Conservation (phyloP, 169 alveolate species). For the Pseudocohnilembus persalinus region DNA sequence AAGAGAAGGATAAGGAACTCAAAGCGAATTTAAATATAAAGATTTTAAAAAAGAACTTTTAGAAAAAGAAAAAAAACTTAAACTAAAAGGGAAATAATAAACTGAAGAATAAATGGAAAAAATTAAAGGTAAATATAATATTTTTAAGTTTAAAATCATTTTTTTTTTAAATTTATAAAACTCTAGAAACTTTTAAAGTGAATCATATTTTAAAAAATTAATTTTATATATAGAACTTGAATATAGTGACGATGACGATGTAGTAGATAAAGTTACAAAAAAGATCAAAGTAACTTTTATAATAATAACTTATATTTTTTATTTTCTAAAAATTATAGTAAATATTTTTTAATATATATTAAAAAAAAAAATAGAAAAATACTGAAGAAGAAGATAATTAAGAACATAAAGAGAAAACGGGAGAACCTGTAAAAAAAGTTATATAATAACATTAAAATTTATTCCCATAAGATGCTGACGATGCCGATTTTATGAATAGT, state of each 20-base stretch:
- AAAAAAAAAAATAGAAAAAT: neutral
- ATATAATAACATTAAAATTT: conserved; percentile 39
- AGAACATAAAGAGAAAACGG: conserved; percentile 13
- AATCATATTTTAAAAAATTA: neutral
- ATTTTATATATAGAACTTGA: neutral
- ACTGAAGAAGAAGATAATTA: conserved; percentile 10
- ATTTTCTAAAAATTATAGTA: too few relatives aligned
- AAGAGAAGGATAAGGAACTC: conserved; percentile 53
- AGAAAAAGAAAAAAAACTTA: conserved; percentile 46
- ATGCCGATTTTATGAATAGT: conserved; percentile 26
- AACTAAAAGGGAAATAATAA: conserved; percentile 5
- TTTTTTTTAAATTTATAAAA: neutral
- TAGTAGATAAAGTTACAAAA: conserved; percentile 5
- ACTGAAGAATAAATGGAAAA: conserved; percentile 1
- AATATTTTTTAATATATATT: too few relatives aligned
- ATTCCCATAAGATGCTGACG: conserved; percentile 49
- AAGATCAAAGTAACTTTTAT: neutral
- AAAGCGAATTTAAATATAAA: conserved; percentile 43
- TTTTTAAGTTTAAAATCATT: neutral
- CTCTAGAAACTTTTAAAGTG: conserved; percentile 7
- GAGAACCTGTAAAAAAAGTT: conserved; percentile 25
- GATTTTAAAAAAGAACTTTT: conserved; percentile 65
- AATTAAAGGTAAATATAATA: neutral
- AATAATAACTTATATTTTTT: conserved; percentile 1
- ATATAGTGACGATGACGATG: conserved; percentile 27